Evolutionary conservation across 1,284 basidiomycete genomes (phyloP).

Genomic region (Puccinia novopanici): DNA sequence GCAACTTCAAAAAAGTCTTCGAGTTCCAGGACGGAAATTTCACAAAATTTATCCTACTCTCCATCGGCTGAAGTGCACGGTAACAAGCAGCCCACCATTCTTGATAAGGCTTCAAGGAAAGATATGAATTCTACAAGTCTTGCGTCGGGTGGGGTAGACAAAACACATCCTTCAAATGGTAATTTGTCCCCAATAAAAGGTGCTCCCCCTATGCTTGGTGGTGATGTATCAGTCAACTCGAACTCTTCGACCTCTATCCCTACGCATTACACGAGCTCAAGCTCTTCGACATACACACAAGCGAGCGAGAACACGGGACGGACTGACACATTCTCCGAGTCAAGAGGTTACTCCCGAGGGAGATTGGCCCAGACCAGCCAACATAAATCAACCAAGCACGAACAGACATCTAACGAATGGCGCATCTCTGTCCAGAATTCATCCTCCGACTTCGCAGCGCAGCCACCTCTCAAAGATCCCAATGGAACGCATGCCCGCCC

Average conservation of each 20-base stretch:
- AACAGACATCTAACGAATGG: background rate
- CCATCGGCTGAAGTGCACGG: background rate
- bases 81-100: background rate
- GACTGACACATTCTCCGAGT: background rate
- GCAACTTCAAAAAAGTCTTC: background rate
- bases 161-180: background rate
- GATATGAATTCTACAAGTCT: background rate
- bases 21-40: background rate
- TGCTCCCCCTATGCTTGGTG: background rate
- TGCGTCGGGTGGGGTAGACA: background rate
- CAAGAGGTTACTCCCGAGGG: background rate
- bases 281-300: background rate
- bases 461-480: background rate
- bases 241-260: background rate
- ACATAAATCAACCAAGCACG: background rate
- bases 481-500: background rate
- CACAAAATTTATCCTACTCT: background rate
- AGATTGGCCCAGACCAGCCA: background rate
- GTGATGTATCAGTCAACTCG: background rate
- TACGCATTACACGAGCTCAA: background rate
- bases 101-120: background rate
- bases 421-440: conserved; percentile 15
- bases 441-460: background rate
- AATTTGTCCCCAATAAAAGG: background rate
- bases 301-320: background rate